A percentile compares a stretch with the other conserved stretches of the same genome.
Conservation (phyloP, 2,329 filamentous ascomycete genomes). For the Meredithiella fracta region DNA sequence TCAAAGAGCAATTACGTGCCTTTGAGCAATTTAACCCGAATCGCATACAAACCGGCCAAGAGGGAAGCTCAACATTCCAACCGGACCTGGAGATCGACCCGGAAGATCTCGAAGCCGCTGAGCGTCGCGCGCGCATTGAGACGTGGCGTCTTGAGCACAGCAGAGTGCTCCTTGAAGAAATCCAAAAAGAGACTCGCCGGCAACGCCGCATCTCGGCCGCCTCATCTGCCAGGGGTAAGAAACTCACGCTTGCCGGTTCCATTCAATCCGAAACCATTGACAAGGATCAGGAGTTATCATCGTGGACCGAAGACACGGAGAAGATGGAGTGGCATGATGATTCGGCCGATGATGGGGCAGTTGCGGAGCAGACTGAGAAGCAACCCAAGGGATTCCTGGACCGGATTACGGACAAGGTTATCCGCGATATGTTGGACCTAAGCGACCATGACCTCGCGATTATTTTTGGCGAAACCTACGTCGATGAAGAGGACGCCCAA, state of each 20-base stretch:
- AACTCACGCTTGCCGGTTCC: neutral
- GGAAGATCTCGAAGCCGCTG: slow-evolving; percentile 44
- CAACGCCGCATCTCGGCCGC: slow-evolving; percentile 43
- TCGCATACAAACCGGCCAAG: slow-evolving; percentile 28
- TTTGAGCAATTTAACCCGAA: slow-evolving; percentile 74
- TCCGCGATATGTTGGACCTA: slow-evolving; percentile 78
- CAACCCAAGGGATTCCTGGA: slow-evolving; percentile 58
- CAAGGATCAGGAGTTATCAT: neutral
- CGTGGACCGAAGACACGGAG: slow-evolving; percentile 9
- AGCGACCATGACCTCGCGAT: slow-evolving; percentile 73
- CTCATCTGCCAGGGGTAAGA: slow-evolving; percentile 22
- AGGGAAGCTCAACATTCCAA: slow-evolving; percentile 34
- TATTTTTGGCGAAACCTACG: slow-evolving; percentile 68
- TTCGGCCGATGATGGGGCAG: slow-evolving; percentile 38
- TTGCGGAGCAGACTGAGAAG: slow-evolving; percentile 27
- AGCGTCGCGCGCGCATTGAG: slow-evolving; percentile 73
- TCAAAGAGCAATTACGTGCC: slow-evolving; percentile 75
- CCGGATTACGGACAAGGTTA: slow-evolving; percentile 67
- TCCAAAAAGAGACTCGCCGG: slow-evolving; percentile 66
- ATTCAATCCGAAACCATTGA: slow-evolving; percentile 11
- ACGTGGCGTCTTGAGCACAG: slow-evolving; percentile 87
- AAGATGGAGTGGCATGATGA: slow-evolving; percentile 16
- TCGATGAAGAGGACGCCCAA: slow-evolving; percentile 31
- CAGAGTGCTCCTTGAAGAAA: slow-evolving; percentile 67
- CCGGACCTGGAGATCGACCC: slow-evolving; percentile 35